Evolutionary conservation across 306 rosid genomes (phyloP), one percentile per base, ranked within the genome.

Genomic region (Lathyrus sativus): DNA sequence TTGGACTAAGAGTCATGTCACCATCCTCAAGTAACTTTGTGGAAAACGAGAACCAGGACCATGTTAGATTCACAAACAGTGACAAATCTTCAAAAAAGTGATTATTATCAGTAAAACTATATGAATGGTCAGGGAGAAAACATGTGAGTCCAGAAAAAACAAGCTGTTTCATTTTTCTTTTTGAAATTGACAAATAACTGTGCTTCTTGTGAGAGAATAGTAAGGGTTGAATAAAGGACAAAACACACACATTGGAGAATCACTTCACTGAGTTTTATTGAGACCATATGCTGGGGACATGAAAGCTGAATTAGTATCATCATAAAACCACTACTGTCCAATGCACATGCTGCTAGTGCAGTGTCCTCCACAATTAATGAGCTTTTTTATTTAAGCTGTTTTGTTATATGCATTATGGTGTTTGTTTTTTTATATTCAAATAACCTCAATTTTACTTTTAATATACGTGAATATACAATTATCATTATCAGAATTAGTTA

Each of bases 21-120:
- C 80, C 67, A 57, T 79, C 83, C 69, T 54, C 15, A 44, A 43
- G 43, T 73, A 58, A 44, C 72, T 57, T 74, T 37, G 68, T 45
- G 73, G 62, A 67, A 74, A 67, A 74, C 33, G 55, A 74, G 78
- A 67, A 67, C 62, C 28, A 15, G 59, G 72, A 22, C 72, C 67
- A 29, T 55, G 50, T 65, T 74, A 65, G 73, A 74, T 63, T 79
- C 75, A 73, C 65, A 5, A 38, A 53, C 78, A 62, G 11, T 59
- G 45, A 62, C 77, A 62, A 62, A 62, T 73, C 78, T 78, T 67
- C 49, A 73, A 43, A 49, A 75, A 58, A 51, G 50, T 41, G 7
- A 73, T 29, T 65, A 33, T 54, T 18, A 41, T 31, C 28, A 17
- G 65, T 53, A 9, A 38, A 54, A 43, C 44, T 33, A 2, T 6